Evolutionary conservation across 1,284 basidiomycete genomes (phyloP).

Genomic region (Moesziomyces aphidis): DNA sequence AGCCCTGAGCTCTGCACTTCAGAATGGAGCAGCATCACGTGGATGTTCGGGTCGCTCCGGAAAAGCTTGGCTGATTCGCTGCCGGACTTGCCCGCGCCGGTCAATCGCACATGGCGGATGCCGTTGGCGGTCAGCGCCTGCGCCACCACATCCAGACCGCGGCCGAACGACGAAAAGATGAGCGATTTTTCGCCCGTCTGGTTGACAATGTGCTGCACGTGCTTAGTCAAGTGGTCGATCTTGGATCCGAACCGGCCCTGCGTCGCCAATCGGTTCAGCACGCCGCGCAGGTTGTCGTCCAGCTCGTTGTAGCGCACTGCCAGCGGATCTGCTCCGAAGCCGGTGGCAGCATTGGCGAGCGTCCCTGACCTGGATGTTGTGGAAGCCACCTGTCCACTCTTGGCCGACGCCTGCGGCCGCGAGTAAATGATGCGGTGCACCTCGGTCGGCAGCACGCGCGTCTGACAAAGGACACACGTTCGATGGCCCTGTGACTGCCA

Average conservation of each 20-base stretch:
- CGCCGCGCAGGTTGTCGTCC: constrained; percentile 19
- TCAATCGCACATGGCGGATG: constrained; percentile 49
- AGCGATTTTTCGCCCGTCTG: constrained; percentile 57
- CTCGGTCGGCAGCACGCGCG: constrained; percentile 50
- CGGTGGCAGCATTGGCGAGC: not conserved
- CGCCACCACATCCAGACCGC: constrained; percentile 60
- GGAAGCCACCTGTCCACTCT: constrained; percentile 13
- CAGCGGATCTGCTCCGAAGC: constrained; percentile 2
- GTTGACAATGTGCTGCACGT: constrained; percentile 47
- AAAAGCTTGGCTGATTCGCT: constrained; percentile 44
- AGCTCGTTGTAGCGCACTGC: constrained; percentile 42
- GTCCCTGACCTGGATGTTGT: not conserved
- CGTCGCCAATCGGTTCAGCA: constrained; percentile 29
- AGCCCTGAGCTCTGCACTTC: constrained; percentile 63
- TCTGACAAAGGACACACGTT: constrained; percentile 61
- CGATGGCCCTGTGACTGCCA: constrained; percentile 54
- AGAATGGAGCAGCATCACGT: constrained; percentile 62
- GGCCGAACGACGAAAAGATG: constrained; percentile 62
- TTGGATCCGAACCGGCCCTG: constrained; percentile 61
- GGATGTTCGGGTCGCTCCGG: constrained; percentile 36
- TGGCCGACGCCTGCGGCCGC: not conserved
- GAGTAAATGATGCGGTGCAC: constrained; percentile 61
- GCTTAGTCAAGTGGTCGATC: constrained; percentile 59
- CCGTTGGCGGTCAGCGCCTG: constrained; percentile 59
- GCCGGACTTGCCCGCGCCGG: constrained; percentile 43